Conservation (phyloP, 2,329 filamentous ascomycete genomes). For the Fusarium compactum region DNA sequence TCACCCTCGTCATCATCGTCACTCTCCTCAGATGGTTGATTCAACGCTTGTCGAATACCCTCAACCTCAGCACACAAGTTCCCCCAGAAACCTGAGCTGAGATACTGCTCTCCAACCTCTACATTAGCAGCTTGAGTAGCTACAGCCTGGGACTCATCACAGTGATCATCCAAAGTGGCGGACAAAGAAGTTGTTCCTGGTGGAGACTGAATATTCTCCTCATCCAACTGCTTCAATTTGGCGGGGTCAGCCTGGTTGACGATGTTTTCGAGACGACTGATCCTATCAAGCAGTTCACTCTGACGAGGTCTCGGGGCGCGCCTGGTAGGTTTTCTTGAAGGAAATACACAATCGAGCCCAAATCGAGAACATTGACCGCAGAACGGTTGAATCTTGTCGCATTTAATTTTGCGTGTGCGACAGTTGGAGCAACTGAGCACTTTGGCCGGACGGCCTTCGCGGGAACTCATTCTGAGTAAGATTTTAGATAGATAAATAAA, state of each 20-base stretch:
- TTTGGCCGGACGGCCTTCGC: slow-evolving; percentile 44
- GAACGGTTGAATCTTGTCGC: slow-evolving; percentile 64
- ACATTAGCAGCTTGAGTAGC: slow-evolving; percentile 38
- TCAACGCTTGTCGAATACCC: slow-evolving; percentile 58
- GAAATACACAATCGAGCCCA: slow-evolving; percentile 61
- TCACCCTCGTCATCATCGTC: slow-evolving; percentile 52
- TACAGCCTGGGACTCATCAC: slow-evolving; percentile 26
- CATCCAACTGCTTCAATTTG: slow-evolving; percentile 45
- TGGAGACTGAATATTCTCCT: slow-evolving; percentile 17
- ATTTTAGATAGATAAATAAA: background rate
- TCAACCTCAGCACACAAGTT: slow-evolving; percentile 59
- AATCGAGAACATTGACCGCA: slow-evolving; percentile 66
- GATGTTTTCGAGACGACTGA: slow-evolving; percentile 59
- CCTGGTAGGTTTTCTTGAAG: slow-evolving; percentile 58
- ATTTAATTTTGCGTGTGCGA: slow-evolving; percentile 72
- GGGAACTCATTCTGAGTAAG: slow-evolving; percentile 36
- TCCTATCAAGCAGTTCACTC: slow-evolving; percentile 58
- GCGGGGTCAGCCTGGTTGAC: slow-evolving; percentile 58
- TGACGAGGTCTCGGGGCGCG: slow-evolving; percentile 57
- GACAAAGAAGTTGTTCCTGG: slow-evolving; percentile 6
- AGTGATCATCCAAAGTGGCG: slow-evolving; percentile 29
- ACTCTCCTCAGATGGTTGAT: slow-evolving; percentile 57
- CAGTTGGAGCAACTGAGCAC: slow-evolving; percentile 70
- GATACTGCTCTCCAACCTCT: slow-evolving; percentile 49
- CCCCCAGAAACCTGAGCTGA: slow-evolving; percentile 60